Evolutionary conservation across 257 asterid genomes (phyloP).

Genomic region (Plantago elongata): DNA sequence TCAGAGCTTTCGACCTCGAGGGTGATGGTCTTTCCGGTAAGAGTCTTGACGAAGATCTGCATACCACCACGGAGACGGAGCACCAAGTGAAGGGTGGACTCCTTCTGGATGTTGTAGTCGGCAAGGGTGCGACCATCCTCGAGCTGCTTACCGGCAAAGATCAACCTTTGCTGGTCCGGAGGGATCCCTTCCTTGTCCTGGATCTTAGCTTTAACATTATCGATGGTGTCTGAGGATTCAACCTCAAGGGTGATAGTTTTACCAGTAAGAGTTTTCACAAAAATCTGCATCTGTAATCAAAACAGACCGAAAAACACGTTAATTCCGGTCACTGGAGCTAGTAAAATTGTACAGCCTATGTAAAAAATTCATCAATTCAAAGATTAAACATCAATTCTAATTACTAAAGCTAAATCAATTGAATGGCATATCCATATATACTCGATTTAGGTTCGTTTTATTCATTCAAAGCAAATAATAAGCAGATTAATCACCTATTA

Average conservation of each 20-base stretch:
- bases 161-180: slow-evolving; percentile 30
- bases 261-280: slow-evolving; percentile 42
- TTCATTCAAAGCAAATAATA: too few species aligned
- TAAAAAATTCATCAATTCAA: too few species aligned
- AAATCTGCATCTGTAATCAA: slow-evolving; percentile 54
- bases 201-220: slow-evolving; percentile 32
- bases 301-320: neutral
- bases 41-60: slow-evolving; percentile 40
- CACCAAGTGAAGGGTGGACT: slow-evolving; percentile 38
- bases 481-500: too few species aligned
- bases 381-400: too few species aligned
- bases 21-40: slow-evolving; percentile 41
- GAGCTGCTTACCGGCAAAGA: slow-evolving; percentile 37
- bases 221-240: slow-evolving; percentile 34
- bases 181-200: slow-evolving; percentile 38
- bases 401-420: too few species aligned
- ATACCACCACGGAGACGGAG: slow-evolving; percentile 37
- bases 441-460: too few species aligned
- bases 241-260: slow-evolving; percentile 39
- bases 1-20: slow-evolving; percentile 40
- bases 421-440: too few species aligned
- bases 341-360: too few species aligned
- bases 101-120: slow-evolving; percentile 35
- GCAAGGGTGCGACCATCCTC: slow-evolving; percentile 35
- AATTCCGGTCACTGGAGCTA: too few species aligned